Evolutionary conservation across 352 stramenopile species (phyloP).

Genomic region (Phytopythium helicoides): DNA sequence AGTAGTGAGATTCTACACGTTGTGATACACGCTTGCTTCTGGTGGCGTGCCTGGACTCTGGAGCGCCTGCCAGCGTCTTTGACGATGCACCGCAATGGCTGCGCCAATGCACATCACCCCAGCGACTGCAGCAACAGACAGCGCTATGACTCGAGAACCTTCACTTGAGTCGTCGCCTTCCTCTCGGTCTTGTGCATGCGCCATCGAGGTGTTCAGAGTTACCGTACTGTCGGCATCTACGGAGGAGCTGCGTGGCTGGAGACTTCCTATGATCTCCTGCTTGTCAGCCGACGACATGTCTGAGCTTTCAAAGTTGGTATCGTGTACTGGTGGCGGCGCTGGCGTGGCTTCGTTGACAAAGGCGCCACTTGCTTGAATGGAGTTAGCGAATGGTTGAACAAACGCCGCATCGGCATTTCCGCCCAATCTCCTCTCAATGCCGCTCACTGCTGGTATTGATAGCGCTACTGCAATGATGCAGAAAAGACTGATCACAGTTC

Average conservation of each 20-base stretch:
- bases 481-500: no score
- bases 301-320: constrained; percentile 17
- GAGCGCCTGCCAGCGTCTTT: constrained; percentile 1
- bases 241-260: constrained; percentile 12
- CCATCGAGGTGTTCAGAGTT: constrained; percentile 2
- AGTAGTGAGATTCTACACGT: constrained; percentile 14
- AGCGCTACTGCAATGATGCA: neutral
- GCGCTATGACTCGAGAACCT: neutral
- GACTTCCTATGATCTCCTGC: constrained; percentile 9
- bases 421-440: neutral
- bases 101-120: constrained; percentile 14
- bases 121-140: constrained; percentile 6
- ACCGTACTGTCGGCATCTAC: neutral
- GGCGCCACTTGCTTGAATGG: neutral
- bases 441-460: neutral
- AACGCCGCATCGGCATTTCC: neutral
- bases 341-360: constrained; percentile 12
- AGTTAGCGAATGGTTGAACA: constrained; percentile 1
- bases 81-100: constrained; percentile 9
- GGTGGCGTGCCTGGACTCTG: constrained; percentile 12
- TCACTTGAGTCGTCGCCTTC: neutral
- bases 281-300: constrained; percentile 10
- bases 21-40: constrained; percentile 20
- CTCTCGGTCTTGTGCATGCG: constrained; percentile 7
- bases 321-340: neutral